A percentile compares a stretch with the other conserved stretches of the same genome.
phyloP scores from a whole-genome alignment of 2,329 filamentous ascomycete genomes.

The Beauveria scarabaeidicola region DNA sequence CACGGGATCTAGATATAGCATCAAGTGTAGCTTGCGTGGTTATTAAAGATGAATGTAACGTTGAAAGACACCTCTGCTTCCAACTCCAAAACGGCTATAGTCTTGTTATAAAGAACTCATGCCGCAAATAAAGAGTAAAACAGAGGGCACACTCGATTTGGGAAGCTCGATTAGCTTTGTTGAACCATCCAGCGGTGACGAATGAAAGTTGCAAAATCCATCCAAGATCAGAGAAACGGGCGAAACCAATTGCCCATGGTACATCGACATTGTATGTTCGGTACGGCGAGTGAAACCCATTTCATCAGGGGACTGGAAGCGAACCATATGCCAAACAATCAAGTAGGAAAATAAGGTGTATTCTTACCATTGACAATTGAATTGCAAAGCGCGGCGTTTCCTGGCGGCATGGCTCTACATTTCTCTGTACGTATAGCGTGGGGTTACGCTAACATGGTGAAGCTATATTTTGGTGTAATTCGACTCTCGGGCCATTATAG shows the following conservation, averaged over 20 bases:
- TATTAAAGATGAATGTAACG: too few species aligned
- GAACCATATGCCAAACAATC: neutral
- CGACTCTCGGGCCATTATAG: too few species aligned
- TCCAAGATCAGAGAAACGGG: slow-evolving; percentile 10
- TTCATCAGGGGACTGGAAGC: slow-evolving; percentile 8
- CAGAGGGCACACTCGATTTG: neutral
- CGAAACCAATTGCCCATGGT: slow-evolving; percentile 15
- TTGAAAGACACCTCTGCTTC: too few species aligned
- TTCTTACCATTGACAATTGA: neutral
- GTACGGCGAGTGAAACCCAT: slow-evolving; percentile 15
- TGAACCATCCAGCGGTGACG: neutral
- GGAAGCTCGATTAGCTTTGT: neutral
- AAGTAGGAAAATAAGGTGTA: neutral
- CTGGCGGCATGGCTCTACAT: neutral
- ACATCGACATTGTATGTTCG: slow-evolving; percentile 13
- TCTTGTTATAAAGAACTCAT: too few species aligned
- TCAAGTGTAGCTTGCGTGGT: too few species aligned
- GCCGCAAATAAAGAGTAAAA: neutral
- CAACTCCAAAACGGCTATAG: too few species aligned
- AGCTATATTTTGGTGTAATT: too few species aligned
- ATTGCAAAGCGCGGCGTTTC: neutral
- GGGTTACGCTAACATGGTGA: too few species aligned
- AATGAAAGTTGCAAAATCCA: neutral
- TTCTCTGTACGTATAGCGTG: too few species aligned
- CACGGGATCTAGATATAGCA: too few species aligned